Conservation (phyloP, 192 early-diverging fungal genomes). For the Coemansia sp. region DNA sequence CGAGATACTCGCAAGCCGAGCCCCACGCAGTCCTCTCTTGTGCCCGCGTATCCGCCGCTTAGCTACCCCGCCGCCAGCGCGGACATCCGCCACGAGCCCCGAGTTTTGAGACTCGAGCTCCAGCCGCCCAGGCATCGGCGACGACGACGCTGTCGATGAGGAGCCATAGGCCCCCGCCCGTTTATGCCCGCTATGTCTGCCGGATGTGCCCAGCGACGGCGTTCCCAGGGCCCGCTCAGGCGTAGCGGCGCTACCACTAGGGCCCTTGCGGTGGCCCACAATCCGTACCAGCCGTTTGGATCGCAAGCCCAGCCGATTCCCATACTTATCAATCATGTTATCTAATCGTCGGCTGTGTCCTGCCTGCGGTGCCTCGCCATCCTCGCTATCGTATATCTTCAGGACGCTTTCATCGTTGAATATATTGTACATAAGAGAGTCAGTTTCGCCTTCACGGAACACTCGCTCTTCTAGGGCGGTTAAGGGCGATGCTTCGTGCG, state of each 20-base stretch:
- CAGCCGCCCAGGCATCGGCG: constrained; percentile 5
- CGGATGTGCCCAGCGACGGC: neutral
- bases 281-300: constrained; percentile 38
- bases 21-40: neutral
- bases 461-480: constrained; percentile 44
- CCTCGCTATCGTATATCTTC: constrained; percentile 30
- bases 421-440: constrained; percentile 18
- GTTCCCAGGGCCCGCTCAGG: neutral
- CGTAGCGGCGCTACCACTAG: constrained; percentile 1
- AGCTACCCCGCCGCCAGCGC: constrained; percentile 8
- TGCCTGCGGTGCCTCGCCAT: neutral
- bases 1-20: neutral
- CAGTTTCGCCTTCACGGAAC: constrained; percentile 9
- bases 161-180: constrained; percentile 9
- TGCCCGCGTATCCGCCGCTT: constrained; percentile 9
- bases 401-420: constrained; percentile 39
- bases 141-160: constrained; percentile 11
- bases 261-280: constrained; percentile 24
- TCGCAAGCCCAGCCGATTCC: constrained; percentile 31
- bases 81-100: neutral
- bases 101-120: neutral
- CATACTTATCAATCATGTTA: constrained; percentile 39
- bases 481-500: constrained; percentile 38
- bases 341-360: constrained; percentile 39
- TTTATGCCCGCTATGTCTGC: neutral